Percentiles rank a stretch among this genome's conserved stretches.
Evolutionary conservation across 176 grass and related monocot genomes (phyloP).

Genomic region (Oropetium thomaeum): DNA sequence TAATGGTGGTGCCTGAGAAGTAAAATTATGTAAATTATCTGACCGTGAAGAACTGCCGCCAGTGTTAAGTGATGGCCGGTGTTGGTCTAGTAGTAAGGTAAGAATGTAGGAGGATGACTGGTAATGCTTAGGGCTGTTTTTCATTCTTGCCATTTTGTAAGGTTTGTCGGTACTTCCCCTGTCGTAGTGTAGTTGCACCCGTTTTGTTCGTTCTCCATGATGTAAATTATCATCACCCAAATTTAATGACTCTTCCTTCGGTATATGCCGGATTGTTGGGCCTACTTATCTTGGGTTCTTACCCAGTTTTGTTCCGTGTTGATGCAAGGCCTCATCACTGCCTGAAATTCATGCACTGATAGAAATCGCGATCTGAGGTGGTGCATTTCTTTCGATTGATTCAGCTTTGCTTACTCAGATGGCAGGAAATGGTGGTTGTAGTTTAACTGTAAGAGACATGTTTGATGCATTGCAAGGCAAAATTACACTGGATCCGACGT

Average conservation of each 20-base stretch:
- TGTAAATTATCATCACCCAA: conserved; percentile 43
- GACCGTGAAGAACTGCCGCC: conserved; percentile 21
- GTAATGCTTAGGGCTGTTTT: conserved; percentile 41
- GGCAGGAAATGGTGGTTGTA: neutral
- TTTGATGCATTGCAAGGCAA: neutral
- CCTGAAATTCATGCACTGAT: neutral
- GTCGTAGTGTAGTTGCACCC: conserved; percentile 38
- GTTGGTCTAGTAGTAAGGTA: conserved; percentile 33
- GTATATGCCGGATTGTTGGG: neutral
- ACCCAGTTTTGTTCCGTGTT: neutral
- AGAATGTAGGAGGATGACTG: conserved; percentile 38
- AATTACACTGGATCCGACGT: neutral
- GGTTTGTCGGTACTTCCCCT: conserved; percentile 17
- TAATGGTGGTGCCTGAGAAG: conserved; percentile 19
- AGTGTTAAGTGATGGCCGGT: conserved; percentile 27
- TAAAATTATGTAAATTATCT: conserved; percentile 60
- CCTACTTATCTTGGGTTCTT: neutral
- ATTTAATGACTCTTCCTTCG: neutral
- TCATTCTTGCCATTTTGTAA: conserved; percentile 30
- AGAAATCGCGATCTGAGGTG: neutral
- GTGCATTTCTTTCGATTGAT: neutral
- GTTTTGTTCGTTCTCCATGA: conserved; percentile 45
- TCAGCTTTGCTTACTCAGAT: neutral
- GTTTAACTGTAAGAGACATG: neutral
- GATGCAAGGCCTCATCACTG: neutral